Evolutionary conservation across 2,329 filamentous ascomycete genomes (phyloP).

Genomic region (Epichloe baconii): DNA sequence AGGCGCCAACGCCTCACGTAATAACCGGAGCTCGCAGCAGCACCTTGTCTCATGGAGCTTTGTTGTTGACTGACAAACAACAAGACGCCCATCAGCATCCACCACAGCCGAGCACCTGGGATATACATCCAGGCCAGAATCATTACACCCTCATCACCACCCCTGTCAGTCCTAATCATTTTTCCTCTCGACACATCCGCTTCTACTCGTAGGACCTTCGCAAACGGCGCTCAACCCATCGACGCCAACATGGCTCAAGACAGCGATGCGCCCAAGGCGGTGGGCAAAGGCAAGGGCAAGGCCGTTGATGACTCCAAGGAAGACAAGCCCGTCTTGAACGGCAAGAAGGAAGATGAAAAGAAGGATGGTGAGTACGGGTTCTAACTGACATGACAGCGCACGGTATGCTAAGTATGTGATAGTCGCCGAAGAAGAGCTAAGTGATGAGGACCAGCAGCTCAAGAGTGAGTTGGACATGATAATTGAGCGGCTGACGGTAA

Average conservation of each 20-base stretch:
- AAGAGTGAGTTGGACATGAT: conserved; percentile 98
- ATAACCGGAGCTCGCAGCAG: conserved; percentile 27
- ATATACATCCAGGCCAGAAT: background rate
- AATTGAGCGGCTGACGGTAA: conserved; percentile 82
- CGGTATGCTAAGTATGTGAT: conserved; percentile 11
- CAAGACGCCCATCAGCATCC: conserved; percentile 13
- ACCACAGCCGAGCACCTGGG: background rate
- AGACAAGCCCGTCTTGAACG: conserved; percentile 56
- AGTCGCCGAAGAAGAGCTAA: conserved; percentile 68
- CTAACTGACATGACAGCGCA: conserved; percentile 5
- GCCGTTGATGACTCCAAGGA: conserved; percentile 58
- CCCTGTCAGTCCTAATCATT: conserved; percentile 5
- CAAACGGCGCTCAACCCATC: conserved; percentile 15
- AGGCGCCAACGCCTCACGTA: conserved; percentile 35
- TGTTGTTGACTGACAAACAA: conserved; percentile 15
- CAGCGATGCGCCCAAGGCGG: conserved; percentile 69
- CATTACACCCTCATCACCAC: background rate
- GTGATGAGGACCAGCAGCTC: conserved; percentile 93
- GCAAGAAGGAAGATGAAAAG: conserved; percentile 65
- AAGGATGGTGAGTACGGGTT: conserved; percentile 28
- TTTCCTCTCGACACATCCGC: background rate
- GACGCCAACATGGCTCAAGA: conserved; percentile 74
- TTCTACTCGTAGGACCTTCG: conserved; percentile 11
- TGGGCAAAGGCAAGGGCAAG: conserved; percentile 96
- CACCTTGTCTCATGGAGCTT: conserved; percentile 17